Base-by-base conservation (phyloP, 1,139 yeast species). In the Magnusiomyces sp. region DNA sequence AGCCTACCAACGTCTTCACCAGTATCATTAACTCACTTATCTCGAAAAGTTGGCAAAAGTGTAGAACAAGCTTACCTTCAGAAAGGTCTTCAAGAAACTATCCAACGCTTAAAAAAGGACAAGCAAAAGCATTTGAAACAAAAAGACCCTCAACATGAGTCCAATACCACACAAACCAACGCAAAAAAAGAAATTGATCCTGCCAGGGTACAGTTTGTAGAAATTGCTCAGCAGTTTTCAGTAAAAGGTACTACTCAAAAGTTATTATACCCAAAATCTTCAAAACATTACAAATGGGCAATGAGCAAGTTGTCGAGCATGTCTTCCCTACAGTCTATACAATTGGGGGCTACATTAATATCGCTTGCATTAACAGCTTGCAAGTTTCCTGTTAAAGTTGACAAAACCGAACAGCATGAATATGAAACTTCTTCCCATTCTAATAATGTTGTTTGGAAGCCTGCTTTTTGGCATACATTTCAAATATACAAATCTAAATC, bases 391-490 rank as follows among this genome's bases (percentile, higher is more conserved):
- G 88, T 83, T 6, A 71, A 69, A 0, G 80, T 81, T 27, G 69
- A 75, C 44, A 61, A 64, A 1, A 77, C 79, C 19, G 68, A n/a
- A n/a, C n/a, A n/a, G n/a, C n/a, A n/a, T n/a, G n/a, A n/a, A n/a
- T n/a, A n/a, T n/a, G n/a, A n/a, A n/a, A n/a, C n/a, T n/a, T n/a
- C n/a, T n/a, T n/a, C n/a, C n/a, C n/a, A n/a, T n/a, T n/a, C n/a
- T n/a, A n/a, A 68, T 34, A 86, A 83, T 14, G 71, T 72, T 34
- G 86, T 84, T 32, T 11, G 13, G 5, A 43, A 17, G 11, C 95
- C 96, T 1, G 97, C 96, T 1, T 83, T 90, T 62, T 81, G 81
- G 60, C 95, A 87, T 60, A 77, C 88, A 1, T 86, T 82, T 63
- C 88, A 83, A 61, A 81, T 79, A 58, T 71, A 74, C 43, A 76